Evolutionary conservation across 1,284 basidiomycete genomes (phyloP).

Genomic region (Abortiporus biennis): DNA sequence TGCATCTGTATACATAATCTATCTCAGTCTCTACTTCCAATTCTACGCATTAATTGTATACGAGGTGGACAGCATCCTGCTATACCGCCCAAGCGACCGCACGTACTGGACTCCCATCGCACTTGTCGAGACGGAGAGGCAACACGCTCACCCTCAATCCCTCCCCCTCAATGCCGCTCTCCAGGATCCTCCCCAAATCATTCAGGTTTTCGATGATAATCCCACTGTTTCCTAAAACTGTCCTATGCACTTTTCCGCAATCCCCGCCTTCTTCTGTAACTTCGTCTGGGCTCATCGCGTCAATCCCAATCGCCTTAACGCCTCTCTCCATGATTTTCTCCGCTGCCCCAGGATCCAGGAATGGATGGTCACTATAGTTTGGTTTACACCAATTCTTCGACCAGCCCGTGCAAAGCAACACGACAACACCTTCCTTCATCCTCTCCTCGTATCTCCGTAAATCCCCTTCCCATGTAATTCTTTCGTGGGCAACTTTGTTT

Average conservation of each 20-base stretch:
- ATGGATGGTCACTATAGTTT: constrained; percentile 53
- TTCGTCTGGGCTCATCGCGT: constrained; percentile 56
- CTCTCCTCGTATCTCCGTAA: constrained; percentile 5
- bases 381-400: constrained; percentile 39
- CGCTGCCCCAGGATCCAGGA: constrained; percentile 42
- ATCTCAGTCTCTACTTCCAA: too few relatives aligned
- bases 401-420: constrained; percentile 56
- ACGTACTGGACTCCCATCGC: constrained; percentile 56
- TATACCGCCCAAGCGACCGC: constrained; percentile 37
- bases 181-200: constrained; percentile 32
- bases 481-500: neutral
- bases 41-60: too few relatives aligned
- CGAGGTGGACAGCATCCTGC: too few relatives aligned
- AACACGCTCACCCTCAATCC: constrained; percentile 39
- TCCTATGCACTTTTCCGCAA: constrained; percentile 51
- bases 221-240: constrained; percentile 43
- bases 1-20: neutral
- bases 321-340: constrained; percentile 38
- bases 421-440: constrained; percentile 29
- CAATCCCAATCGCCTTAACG: constrained; percentile 46
- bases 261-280: constrained; percentile 23
- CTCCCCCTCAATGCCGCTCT: constrained; percentile 23
- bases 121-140: constrained; percentile 43
- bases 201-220: constrained; percentile 60
- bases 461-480: constrained; percentile 5